Evolutionary conservation across 129 eudicot species (phyloP).

Genomic region (Flaveria robusta): DNA sequence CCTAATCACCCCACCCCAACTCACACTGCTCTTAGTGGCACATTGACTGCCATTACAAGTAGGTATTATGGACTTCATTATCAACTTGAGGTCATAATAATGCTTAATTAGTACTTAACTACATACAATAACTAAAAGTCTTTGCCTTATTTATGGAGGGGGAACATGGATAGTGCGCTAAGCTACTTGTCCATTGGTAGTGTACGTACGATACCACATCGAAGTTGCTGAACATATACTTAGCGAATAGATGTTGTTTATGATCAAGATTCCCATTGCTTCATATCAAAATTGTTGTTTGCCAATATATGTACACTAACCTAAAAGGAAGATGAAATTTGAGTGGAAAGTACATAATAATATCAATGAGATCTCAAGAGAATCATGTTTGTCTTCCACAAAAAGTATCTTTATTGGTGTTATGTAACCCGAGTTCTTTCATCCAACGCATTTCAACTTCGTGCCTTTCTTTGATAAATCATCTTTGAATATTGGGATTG

Average conservation of each 20-base stretch:
- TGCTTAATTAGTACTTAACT: not conserved
- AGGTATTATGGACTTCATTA: slow-evolving; percentile 22
- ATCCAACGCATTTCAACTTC: slow-evolving; percentile 15
- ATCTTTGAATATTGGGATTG: not conserved
- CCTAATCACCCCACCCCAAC: slow-evolving; percentile 25
- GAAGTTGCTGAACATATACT: not conserved
- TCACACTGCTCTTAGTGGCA: slow-evolving; percentile 30
- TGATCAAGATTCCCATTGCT: slow-evolving; percentile 17
- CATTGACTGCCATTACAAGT: slow-evolving; percentile 32
- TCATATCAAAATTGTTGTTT: slow-evolving; percentile 20
- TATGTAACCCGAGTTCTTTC: slow-evolving; percentile 19
- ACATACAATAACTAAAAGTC: slow-evolving; percentile 17
- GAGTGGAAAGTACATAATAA: slow-evolving; percentile 34
- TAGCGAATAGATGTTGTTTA: not conserved
- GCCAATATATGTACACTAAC: slow-evolving; percentile 26
- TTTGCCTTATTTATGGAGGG: not conserved
- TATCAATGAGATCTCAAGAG: slow-evolving; percentile 38
- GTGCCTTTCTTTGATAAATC: slow-evolving; percentile 11
- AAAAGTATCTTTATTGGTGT: slow-evolving; percentile 32
- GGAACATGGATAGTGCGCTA: slow-evolving; percentile 1
- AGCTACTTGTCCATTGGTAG: slow-evolving; percentile 4
- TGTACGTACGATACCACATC: not conserved
- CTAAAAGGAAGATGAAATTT: slow-evolving; percentile 21
- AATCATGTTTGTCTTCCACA: slow-evolving; percentile 41
- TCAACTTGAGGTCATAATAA: slow-evolving; percentile 23